Evolutionary conservation across 208 protist genomes (phyloP).

Genomic region (Vickermania spadyakhi): DNA sequence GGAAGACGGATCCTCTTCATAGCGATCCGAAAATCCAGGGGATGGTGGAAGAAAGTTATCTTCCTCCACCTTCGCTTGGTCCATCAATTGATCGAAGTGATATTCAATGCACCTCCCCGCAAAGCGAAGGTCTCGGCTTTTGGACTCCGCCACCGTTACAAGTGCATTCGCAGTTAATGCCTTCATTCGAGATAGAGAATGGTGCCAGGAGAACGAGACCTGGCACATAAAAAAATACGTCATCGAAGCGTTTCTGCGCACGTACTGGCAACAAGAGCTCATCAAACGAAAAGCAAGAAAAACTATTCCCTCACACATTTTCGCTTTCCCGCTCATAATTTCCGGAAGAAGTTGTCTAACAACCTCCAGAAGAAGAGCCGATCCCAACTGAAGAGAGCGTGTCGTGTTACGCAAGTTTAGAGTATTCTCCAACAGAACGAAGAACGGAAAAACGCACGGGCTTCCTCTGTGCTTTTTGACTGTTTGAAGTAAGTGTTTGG

Average conservation of each 20-base stretch:
- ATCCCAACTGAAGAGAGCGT: conserved; percentile 66
- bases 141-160: conserved; percentile 76
- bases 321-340: conserved; percentile 62
- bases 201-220: conserved; percentile 60
- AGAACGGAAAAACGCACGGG: conserved; percentile 67
- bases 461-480: conserved; percentile 36
- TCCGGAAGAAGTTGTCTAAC: conserved; percentile 70
- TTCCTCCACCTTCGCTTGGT: conserved; percentile 44
- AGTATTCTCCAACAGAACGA: conserved; percentile 73
- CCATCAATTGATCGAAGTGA: conserved; percentile 69
- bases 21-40: conserved; percentile 28
- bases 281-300: conserved; percentile 78
- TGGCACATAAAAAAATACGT: conserved; percentile 77
- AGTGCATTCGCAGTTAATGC: conserved; percentile 67
- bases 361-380: conserved; percentile 55
- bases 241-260: conserved; percentile 42
- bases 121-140: conserved; percentile 61
- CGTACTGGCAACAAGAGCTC: conserved; percentile 77
- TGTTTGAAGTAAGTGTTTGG: conserved; percentile 38
- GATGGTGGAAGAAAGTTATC: conserved; percentile 32
- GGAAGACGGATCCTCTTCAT: conserved; percentile 49
- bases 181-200: conserved; percentile 69
- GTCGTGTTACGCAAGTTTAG: conserved; percentile 74
- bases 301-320: conserved; percentile 69
- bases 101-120: conserved; percentile 75